Base-by-base conservation (phyloP, 192 early-diverging fungal genomes). In the Allomyces arbusculus region DNA sequence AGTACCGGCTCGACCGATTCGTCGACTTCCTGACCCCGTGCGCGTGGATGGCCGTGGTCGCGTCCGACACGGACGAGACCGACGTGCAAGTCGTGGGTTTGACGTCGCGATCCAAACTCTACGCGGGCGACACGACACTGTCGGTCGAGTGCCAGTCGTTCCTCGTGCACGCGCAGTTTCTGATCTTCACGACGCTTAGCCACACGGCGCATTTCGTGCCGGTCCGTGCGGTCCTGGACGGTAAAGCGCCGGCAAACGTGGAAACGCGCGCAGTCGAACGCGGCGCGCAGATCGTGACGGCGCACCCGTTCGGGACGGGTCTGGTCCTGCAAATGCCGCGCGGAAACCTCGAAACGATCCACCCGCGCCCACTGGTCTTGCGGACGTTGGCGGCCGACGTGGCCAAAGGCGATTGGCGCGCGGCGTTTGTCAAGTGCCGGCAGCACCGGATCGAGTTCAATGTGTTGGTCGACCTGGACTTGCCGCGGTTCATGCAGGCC, bases 391-490 rank as follows among this genome's bases (percentile, higher is more conserved):
- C 88, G 4, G 76, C 79, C 23, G 67, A 75, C 10, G 67, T 94
- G 23, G 78, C 87, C 24, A 50, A 61, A 67, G 68, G 77, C n/a
- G 80, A 88, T 55, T 98, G 88, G 74, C 74, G 78, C 24, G 79
- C 79, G 3, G 95, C 94, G 0, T 91, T 96, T 50, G 45, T 87
- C 9, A 70, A 79, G 0, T 95, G 91, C 75, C 85, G 95, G 43
- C 85, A 81, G 55, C 89, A 96, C 73, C 83, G 93, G 24, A 91
- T 98, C 65, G 92, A 96, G 70, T 77, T 98, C 75, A 98, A 98
- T 71, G 74, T 98, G 8, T 64, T 98, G 10, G 84, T 86, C 61
- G 94, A 98, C 71, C 84, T 92, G 66, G 73, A 79, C 22, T 82
- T 85, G 10, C 73, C 80, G 44, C 65, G 72, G 40, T 94, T 98